These are phyloP conservation scores for Suillus cothurnatus DNA, from an alignment of 768 basidiomycete genomes.

Conservation along the genomic window DNA sequence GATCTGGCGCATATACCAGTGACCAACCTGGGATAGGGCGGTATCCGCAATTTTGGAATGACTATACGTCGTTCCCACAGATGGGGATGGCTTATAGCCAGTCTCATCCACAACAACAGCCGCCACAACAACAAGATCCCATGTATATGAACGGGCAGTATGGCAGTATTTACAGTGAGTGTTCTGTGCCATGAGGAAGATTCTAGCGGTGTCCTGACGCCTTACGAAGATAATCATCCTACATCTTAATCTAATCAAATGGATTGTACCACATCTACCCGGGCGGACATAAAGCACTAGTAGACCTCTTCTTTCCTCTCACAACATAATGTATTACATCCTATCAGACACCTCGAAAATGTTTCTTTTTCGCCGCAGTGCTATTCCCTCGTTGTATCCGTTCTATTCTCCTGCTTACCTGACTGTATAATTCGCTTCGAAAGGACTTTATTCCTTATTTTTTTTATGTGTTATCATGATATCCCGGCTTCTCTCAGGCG, in stretches of 20 bases:
- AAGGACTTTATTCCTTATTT: background rate
- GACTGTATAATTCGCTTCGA: background rate
- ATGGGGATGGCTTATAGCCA: conserved; percentile 44
- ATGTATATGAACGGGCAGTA: conserved; percentile 30
- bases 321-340: background rate
- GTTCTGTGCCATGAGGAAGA: background rate
- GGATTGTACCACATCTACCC: background rate
- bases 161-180: conserved; percentile 31
- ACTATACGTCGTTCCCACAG: conserved; percentile 54
- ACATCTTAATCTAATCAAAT: conserved; percentile 6
- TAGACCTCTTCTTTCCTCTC: background rate
- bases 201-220: background rate
- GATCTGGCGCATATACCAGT: conserved; percentile 17
- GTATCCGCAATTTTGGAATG: conserved; percentile 58
- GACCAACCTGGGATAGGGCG: conserved; percentile 28
- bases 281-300: background rate
- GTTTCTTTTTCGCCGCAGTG: background rate
- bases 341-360: background rate
- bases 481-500: background rate
- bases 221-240: conserved; percentile 8
- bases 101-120: conserved; percentile 10
- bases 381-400: background rate
- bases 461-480: background rate
- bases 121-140: conserved; percentile 18
- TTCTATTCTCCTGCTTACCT: background rate